A percentile compares a stretch with the other conserved stretches of the same genome.
Conservation (phyloP, 495 filamentous ascomycete species). For the Aspergillus sparsus region DNA sequence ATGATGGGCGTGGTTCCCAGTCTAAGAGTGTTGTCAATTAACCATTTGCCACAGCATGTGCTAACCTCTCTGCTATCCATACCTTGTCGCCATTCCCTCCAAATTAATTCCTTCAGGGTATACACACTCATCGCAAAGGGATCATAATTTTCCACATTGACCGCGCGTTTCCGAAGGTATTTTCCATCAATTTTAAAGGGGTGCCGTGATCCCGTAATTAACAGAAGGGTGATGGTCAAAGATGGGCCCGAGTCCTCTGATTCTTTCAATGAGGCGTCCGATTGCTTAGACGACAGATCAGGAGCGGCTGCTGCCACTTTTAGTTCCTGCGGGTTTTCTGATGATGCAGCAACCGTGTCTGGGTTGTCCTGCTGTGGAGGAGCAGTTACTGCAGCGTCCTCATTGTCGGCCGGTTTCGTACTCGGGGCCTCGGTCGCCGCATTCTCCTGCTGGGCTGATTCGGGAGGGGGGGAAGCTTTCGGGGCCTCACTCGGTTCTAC, state of each 20-base stretch:
- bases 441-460: slow-evolving; percentile 22
- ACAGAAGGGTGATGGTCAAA: slow-evolving; percentile 68
- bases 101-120: slow-evolving; percentile 86
- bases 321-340: slow-evolving; percentile 38
- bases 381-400: slow-evolving; percentile 30
- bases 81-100: slow-evolving; percentile 83
- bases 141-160: slow-evolving; percentile 73
- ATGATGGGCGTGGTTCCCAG: slow-evolving; percentile 82
- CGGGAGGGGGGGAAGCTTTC: slow-evolving; percentile 19
- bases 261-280: slow-evolving; percentile 43
- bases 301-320: slow-evolving; percentile 30
- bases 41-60: background rate
- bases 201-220: slow-evolving; percentile 79
- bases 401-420: slow-evolving; percentile 32
- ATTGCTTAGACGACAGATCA: slow-evolving; percentile 37
- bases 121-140: slow-evolving; percentile 88
- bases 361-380: slow-evolving; percentile 24
- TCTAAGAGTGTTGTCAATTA: slow-evolving; percentile 47
- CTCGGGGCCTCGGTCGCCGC: slow-evolving; percentile 20
- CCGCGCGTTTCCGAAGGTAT: slow-evolving; percentile 76
- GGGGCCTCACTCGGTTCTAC: slow-evolving; percentile 20
- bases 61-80: slow-evolving; percentile 20
- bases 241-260: slow-evolving; percentile 47
- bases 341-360: slow-evolving; percentile 18
- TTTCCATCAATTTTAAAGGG: slow-evolving; percentile 85